Percentiles rank a stretch among this genome's conserved stretches.
phyloP scores from a whole-genome alignment of 768 basidiomycete species.

The Tulasnella sp. region DNA sequence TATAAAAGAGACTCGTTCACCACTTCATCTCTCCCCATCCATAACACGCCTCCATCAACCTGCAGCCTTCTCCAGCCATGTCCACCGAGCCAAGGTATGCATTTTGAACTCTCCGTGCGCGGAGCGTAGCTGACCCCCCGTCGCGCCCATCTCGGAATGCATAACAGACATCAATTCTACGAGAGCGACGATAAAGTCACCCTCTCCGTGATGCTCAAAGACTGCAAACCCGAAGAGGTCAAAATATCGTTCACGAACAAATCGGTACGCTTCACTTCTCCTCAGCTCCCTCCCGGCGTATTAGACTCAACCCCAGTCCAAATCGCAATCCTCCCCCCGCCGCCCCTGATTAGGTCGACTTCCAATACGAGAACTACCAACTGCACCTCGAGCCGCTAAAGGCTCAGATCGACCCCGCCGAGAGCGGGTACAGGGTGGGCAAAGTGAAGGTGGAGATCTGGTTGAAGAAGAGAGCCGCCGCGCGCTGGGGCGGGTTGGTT shows the following conservation, averaged over 20 bases:
- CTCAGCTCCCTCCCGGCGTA: too few species aligned
- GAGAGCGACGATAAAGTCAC: conserved; percentile 74
- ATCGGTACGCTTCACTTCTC: conserved; percentile 19
- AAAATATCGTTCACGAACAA: conserved; percentile 60
- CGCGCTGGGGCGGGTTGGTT: conserved; percentile 70
- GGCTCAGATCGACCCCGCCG: conserved; percentile 66
- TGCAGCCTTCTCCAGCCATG: background rate
- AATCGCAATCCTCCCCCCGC: background rate
- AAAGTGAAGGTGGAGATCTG: conserved; percentile 87
- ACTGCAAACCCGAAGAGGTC: conserved; percentile 62
- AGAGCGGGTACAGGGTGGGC: conserved; percentile 63
- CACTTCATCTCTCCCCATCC: background rate
- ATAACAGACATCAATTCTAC: conserved; percentile 85
- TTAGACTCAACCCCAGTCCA: background rate
- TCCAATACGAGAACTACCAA: conserved; percentile 57
- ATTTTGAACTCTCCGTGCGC: too few species aligned
- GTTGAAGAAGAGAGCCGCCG: conserved; percentile 60
- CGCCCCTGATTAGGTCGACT: conserved; percentile 10
- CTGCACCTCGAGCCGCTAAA: conserved; percentile 75
- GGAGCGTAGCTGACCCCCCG: too few species aligned
- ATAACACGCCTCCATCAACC: background rate
- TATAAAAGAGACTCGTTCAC: background rate
- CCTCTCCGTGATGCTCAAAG: conserved; percentile 73
- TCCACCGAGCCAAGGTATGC: conserved; percentile 21
- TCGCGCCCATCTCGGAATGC: too few species aligned